Conservation (phyloP, 2,329 filamentous ascomycete genomes). For the Sporothrix globosa region DNA sequence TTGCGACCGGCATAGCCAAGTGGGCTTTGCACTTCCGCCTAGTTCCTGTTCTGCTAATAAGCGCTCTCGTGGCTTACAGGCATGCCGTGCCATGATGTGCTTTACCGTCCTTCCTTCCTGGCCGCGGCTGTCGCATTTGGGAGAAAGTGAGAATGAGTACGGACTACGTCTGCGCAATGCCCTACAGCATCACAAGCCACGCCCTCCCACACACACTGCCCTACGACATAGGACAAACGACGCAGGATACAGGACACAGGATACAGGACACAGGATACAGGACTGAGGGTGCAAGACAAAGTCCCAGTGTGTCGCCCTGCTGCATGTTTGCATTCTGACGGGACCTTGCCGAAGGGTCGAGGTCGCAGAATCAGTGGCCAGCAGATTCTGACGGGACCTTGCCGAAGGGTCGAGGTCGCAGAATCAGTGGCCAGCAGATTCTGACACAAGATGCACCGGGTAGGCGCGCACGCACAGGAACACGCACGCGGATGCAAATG, state of each 20-base stretch:
- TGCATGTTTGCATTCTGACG: constrained; percentile 5
- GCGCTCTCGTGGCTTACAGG: constrained; percentile 21
- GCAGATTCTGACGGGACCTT: constrained; percentile 24
- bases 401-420: constrained; percentile 28
- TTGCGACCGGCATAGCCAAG: constrained; percentile 8
- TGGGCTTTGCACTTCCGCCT: not conserved
- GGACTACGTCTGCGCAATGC: not conserved
- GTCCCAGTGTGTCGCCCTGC: too few species aligned
- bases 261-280: too few species aligned
- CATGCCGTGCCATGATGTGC: constrained; percentile 4
- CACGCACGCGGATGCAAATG: constrained; percentile 8
- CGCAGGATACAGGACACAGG: not conserved
- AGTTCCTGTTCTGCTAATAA: not conserved
- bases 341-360: constrained; percentile 27
- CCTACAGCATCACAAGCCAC: not conserved
- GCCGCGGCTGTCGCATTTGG: not conserved
- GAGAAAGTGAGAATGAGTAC: not conserved
- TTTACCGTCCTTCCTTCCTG: not conserved
- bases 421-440: constrained; percentile 7
- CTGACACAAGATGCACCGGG: constrained; percentile 11
- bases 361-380: constrained; percentile 26
- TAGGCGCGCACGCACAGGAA: not conserved
- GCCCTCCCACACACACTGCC: not conserved
- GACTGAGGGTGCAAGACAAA: too few species aligned
- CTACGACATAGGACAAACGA: constrained; percentile 3